Base-by-base conservation (phyloP, 352 stramenopile genomes). In the Phytopythium litorale region DNA sequence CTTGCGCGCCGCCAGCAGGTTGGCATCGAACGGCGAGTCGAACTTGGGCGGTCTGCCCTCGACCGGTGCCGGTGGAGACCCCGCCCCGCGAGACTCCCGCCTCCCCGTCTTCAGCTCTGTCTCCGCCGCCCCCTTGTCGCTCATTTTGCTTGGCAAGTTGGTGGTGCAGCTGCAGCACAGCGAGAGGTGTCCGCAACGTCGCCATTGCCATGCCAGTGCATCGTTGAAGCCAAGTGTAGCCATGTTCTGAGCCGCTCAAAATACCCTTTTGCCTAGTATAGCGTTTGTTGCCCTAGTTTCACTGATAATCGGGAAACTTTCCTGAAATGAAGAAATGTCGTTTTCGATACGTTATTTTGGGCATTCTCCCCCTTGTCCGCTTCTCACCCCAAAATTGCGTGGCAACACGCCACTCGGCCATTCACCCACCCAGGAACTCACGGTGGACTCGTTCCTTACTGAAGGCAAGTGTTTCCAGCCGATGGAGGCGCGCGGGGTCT, bases 21-120 rank as follows among this genome's bases (percentile, higher is more conserved):
- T 91, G 30, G 66, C 76, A 32, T 91, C 79, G 51, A 91, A 91
- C 7, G 78, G 78, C 15, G 81, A 88, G 45, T 79, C 73, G 53
- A 85, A 88, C 7, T 42, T 66, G 57, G 19, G 12, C 13, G 35
- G 11, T 8, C 15, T 40, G 18, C n/a, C 21, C 18, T 49, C 42
- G 7, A 12, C 1, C 18, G n/a, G 42, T 11, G 19, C 18, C 2
- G 19, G 19, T 19, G 42, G 18, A 40, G 35, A 15, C 42, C n/a
- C 42, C 18, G 18, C 42, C n/a, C 42, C 42, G 48, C 48, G 48
- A n/a, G 42, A 23, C 23, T 53, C 46, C 12, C 46, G 46, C 46
- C 46, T 33, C 46, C 4, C 48, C 12, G 4, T 23, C 28, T 54
- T 54, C 13, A 6, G 48, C 25, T 54, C 11, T 28, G 46, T 53